Conservation (phyloP, 495 filamentous ascomycete species). For the Clohesyomyces aquaticus region DNA sequence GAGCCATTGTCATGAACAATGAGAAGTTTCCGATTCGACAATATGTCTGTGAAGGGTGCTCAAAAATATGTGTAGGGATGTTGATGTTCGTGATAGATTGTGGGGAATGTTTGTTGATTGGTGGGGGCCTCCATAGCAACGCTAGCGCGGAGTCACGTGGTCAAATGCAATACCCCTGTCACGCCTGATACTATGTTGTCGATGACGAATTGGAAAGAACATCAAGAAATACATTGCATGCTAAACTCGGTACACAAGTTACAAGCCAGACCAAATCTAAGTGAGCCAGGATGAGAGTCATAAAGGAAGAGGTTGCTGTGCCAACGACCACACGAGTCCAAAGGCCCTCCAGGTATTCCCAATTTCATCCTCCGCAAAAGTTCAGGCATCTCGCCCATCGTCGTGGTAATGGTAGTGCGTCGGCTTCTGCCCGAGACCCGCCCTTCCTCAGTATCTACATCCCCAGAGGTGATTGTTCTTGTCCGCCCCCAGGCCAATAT, state of each 20-base stretch:
- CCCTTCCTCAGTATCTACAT: conserved; percentile 24
- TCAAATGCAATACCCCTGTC: background rate
- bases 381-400: background rate
- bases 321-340: conserved; percentile 14
- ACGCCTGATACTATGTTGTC: too few relatives aligned
- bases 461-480: conserved; percentile 23
- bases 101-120: conserved; percentile 20
- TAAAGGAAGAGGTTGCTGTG: conserved; percentile 19
- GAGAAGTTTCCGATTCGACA: too few relatives aligned
- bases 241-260: conserved; percentile 35
- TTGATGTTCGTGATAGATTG: conserved; percentile 1
- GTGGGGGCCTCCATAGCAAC: conserved; percentile 19
- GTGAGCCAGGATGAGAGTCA: conserved; percentile 30
- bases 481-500: background rate
- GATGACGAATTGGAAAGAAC: background rate
- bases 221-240: conserved; percentile 38
- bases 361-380: conserved; percentile 20
- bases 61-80: background rate
- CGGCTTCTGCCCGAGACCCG: conserved; percentile 10
- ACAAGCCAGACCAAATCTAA: conserved; percentile 33
- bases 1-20: conserved; percentile 24
- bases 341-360: background rate
- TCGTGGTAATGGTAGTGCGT: background rate
- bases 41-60: too few relatives aligned
- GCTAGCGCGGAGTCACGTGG: conserved; percentile 3